Conservation (phyloP, 2,329 filamentous ascomycete species). For the Diaporthe sp. region DNA sequence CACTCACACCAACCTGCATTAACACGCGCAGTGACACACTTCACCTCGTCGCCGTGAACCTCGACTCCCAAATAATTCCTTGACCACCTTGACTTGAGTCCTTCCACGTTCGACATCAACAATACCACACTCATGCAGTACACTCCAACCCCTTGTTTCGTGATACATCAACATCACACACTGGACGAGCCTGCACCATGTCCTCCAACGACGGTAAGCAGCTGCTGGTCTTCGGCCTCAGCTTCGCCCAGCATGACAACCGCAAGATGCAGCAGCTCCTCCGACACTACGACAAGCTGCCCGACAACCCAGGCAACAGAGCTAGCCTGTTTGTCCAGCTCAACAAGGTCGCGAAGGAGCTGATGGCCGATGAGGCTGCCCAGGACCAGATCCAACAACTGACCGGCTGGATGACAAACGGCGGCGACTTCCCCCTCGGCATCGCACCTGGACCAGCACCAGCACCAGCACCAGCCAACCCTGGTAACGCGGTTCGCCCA, state of each 20-base stretch:
- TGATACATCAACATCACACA: background rate
- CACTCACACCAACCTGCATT: background rate
- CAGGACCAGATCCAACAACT: slow-evolving; percentile 24
- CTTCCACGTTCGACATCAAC: background rate
- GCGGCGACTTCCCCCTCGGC: slow-evolving; percentile 31
- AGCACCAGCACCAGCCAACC: background rate
- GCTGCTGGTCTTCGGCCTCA: slow-evolving; percentile 40
- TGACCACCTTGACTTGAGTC: background rate
- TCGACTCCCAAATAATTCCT: background rate
- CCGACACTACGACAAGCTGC: slow-evolving; percentile 35
- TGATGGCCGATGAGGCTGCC: slow-evolving; percentile 19
- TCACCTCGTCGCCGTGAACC: background rate
- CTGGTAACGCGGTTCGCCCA: background rate
- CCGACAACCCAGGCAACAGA: slow-evolving; percentile 35
- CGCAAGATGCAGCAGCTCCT: slow-evolving; percentile 41
- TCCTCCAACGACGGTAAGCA: slow-evolving; percentile 38
- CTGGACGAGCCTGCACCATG: background rate
- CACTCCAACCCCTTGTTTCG: too few relatives aligned
- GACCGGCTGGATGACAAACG: slow-evolving; percentile 38
- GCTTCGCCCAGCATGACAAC: slow-evolving; percentile 39
- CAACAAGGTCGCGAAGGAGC: slow-evolving; percentile 35
- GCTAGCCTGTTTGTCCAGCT: slow-evolving; percentile 37
- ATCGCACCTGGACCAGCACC: background rate
- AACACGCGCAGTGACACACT: background rate
- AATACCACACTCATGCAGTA: too few relatives aligned